Percentiles rank a stretch among this genome's conserved stretches.
Evolutionary conservation across 306 rosid genomes (phyloP).

Genomic region (Acacia confusa): DNA sequence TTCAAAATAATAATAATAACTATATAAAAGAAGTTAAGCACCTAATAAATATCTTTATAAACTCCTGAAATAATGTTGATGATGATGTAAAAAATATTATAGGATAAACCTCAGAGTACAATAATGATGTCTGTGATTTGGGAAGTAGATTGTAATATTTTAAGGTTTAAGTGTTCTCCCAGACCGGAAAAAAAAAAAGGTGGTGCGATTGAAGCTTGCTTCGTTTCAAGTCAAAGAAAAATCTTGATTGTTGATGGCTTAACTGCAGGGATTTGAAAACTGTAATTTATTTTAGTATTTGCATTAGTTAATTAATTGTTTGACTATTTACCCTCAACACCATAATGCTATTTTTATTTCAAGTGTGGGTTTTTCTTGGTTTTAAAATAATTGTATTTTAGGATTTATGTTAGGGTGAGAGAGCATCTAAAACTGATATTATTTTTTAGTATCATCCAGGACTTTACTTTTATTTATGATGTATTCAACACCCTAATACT

Average conservation of each 20-base stretch:
- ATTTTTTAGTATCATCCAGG: too few species aligned
- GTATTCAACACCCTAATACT: too few species aligned
- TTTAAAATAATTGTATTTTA: too few species aligned
- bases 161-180: not conserved
- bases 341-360: not conserved
- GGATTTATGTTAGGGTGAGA: too few species aligned
- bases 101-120: not conserved
- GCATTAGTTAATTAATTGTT: not conserved
- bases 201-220: conserved; percentile 2
- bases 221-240: not conserved
- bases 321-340: not conserved
- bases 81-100: not conserved
- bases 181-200: not conserved
- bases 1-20: not conserved
- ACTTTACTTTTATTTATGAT: too few species aligned
- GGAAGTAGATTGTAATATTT: not conserved
- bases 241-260: not conserved
- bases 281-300: not conserved
- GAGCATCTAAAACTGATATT: too few species aligned
- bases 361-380: not conserved
- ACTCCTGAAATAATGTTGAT: not conserved
- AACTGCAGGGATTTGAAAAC: not conserved
- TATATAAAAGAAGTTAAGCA: not conserved
- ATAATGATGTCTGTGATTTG: not conserved
- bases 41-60: not conserved